Percentiles rank a stretch among this genome's conserved stretches.
These are phyloP conservation scores for Polytrichum formosum DNA, from an alignment of 225 moss, liverwort and hornwort species.

Conservation along the genomic window DNA sequence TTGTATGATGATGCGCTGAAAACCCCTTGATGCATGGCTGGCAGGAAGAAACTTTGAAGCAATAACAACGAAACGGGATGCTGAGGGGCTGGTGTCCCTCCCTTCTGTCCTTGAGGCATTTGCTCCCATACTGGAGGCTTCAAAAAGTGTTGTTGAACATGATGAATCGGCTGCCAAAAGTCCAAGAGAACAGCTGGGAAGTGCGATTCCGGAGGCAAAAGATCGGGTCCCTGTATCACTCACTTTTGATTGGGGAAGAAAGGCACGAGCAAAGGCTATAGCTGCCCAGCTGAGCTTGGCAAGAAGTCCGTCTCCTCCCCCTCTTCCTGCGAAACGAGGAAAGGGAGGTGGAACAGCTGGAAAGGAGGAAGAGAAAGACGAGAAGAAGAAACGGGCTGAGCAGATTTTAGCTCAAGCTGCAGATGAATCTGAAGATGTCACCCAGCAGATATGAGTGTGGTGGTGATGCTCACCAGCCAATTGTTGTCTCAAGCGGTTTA, in stretches of 20 bases:
- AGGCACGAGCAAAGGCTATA: constrained; percentile 65
- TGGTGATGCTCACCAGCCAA: not conserved
- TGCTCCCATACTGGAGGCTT: constrained; percentile 61
- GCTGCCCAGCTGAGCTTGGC: constrained; percentile 72
- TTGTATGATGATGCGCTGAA: too few relatives aligned
- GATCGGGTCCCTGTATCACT: constrained; percentile 77
- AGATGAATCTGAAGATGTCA: constrained; percentile 60
- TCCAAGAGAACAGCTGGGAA: constrained; percentile 41
- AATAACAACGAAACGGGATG: constrained; percentile 37
- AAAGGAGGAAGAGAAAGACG: constrained; percentile 95
- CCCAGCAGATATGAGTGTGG: constrained; percentile 34
- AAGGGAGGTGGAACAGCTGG: constrained; percentile 40
- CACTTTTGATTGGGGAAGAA: constrained; percentile 85
- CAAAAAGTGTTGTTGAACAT: constrained; percentile 35
- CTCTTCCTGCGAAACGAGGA: constrained; percentile 55
- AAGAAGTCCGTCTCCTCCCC: constrained; percentile 60
- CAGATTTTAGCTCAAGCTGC: constrained; percentile 89
- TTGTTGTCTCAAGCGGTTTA: too few relatives aligned
- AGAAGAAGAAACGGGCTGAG: constrained; percentile 86
- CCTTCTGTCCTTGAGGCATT: constrained; percentile 91
- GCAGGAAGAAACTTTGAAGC: constrained; percentile 40
- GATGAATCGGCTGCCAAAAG: constrained; percentile 31
- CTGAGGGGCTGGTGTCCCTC: constrained; percentile 54
- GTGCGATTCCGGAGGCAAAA: constrained; percentile 63
- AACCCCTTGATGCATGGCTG: not conserved